Percentiles rank a stretch among this genome's conserved stretches.
These are phyloP conservation scores for Sphaerulina musiva DNA, from an alignment of 2,329 filamentous ascomycete genomes.

Conservation along the genomic window DNA sequence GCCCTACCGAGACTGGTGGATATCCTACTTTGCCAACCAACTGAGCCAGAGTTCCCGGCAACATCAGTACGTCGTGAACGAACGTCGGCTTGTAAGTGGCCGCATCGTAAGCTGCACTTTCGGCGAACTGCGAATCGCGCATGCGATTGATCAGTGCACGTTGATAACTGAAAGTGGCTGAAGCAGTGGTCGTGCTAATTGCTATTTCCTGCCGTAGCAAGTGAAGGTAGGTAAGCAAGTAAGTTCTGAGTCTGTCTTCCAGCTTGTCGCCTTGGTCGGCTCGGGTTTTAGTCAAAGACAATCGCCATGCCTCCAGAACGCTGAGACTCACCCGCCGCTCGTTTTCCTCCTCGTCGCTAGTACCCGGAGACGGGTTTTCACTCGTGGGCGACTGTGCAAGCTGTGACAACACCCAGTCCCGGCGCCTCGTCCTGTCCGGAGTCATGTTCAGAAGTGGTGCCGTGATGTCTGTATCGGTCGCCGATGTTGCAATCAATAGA, in stretches of 20 bases:
- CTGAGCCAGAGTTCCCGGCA: slow-evolving; percentile 40
- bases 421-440: background rate
- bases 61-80: slow-evolving; percentile 45
- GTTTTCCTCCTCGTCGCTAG: too few species aligned
- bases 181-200: slow-evolving; percentile 4
- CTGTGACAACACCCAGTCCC: too few species aligned
- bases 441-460: background rate
- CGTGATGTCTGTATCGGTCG: background rate
- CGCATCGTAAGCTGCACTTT: slow-evolving; percentile 32
- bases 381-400: too few species aligned
- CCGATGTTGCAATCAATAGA: background rate
- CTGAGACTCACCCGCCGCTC: too few species aligned
- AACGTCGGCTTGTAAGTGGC: slow-evolving; percentile 51
- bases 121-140: slow-evolving; percentile 44
- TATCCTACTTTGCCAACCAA: slow-evolving; percentile 25
- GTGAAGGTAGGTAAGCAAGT: too few species aligned
- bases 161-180: slow-evolving; percentile 21
- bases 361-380: too few species aligned
- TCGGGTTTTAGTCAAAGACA: too few species aligned
- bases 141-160: slow-evolving; percentile 27
- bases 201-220: too few species aligned
- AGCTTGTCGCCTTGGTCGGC: too few species aligned
- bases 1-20: background rate
- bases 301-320: too few species aligned
- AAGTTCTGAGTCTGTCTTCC: too few species aligned